These are phyloP conservation scores for Podila epicladia DNA, from an alignment of 192 early-diverging fungal species.

Conservation along the genomic window DNA sequence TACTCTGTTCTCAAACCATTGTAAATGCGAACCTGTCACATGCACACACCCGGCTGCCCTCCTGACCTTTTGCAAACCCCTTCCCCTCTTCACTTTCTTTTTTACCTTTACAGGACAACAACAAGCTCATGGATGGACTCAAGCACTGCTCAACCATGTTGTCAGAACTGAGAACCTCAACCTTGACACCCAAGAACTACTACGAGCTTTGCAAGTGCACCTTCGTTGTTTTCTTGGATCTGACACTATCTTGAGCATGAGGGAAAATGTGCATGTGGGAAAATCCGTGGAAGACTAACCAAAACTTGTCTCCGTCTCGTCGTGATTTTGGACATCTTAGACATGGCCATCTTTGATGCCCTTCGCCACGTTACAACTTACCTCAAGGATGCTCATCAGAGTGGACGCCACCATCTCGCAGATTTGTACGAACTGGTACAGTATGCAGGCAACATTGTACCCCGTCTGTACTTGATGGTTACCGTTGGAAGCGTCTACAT, in stretches of 20 bases:
- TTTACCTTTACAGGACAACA: slow-evolving; percentile 69
- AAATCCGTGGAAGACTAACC: neutral
- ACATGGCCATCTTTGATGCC: slow-evolving; percentile 99
- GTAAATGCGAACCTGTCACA: neutral
- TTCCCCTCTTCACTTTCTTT: neutral
- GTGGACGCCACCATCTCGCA: slow-evolving; percentile 82
- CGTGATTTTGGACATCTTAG: slow-evolving; percentile 47
- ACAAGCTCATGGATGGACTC: slow-evolving; percentile 96
- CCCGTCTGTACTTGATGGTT: slow-evolving; percentile 98
- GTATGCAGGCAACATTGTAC: slow-evolving; percentile 98
- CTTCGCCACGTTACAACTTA: slow-evolving; percentile 92
- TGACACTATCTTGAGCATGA: neutral
- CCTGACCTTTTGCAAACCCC: neutral
- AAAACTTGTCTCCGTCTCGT: neutral
- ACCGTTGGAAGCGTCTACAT: slow-evolving; percentile 98
- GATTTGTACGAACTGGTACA: slow-evolving; percentile 99
- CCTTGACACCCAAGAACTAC: slow-evolving; percentile 97
- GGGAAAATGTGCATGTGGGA: neutral
- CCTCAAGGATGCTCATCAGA: slow-evolving; percentile 90
- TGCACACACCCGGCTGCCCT: neutral
- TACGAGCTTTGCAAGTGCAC: slow-evolving; percentile 94
- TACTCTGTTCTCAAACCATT: neutral
- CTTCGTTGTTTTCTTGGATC: neutral
- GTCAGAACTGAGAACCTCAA: slow-evolving; percentile 93
- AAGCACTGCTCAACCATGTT: slow-evolving; percentile 99